Percentiles rank a stretch among this genome's conserved stretches.
These are phyloP conservation scores for Microsporum audouinii DNA, from an alignment of 2,329 filamentous ascomycete genomes.

Conservation along the genomic window DNA sequence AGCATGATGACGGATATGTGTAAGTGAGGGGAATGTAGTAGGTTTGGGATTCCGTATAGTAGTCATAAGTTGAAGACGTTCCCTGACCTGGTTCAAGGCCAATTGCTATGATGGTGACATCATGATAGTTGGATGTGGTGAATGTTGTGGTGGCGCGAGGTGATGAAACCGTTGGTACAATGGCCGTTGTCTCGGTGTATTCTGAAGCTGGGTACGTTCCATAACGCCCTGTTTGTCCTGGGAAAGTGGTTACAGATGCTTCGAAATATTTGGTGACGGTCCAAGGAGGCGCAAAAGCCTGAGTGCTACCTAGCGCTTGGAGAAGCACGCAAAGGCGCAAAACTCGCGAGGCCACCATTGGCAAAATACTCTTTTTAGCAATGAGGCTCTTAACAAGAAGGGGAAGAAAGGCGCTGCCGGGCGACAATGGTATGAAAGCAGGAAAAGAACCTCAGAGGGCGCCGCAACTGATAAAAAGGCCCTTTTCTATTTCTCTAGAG, in stretches of 20 bases:
- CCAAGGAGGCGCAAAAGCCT: not conserved
- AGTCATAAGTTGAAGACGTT: not conserved
- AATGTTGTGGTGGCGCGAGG: not conserved
- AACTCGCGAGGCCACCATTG: not conserved
- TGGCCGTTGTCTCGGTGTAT: not conserved
- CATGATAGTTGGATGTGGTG: not conserved
- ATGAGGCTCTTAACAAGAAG: not conserved
- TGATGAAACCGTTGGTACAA: not conserved
- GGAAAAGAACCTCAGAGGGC: not conserved
- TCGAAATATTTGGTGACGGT: not conserved
- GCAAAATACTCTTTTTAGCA: not conserved
- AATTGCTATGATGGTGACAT: not conserved
- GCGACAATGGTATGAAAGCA: not conserved
- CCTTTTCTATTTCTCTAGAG: not conserved
- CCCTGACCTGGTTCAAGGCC: not conserved
- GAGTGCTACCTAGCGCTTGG: not conserved
- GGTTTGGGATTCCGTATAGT: not conserved
- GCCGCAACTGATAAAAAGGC: not conserved
- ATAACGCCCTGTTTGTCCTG: not conserved
- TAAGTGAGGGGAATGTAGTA: not conserved
- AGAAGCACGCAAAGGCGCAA: not conserved
- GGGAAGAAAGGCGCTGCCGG: not conserved
- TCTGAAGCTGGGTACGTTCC: not conserved
- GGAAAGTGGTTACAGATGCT: not conserved
- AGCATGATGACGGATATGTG: not conserved